Evolutionary conservation across 345 rosid species (phyloP).

Genomic region (Pistacia atlantica): DNA sequence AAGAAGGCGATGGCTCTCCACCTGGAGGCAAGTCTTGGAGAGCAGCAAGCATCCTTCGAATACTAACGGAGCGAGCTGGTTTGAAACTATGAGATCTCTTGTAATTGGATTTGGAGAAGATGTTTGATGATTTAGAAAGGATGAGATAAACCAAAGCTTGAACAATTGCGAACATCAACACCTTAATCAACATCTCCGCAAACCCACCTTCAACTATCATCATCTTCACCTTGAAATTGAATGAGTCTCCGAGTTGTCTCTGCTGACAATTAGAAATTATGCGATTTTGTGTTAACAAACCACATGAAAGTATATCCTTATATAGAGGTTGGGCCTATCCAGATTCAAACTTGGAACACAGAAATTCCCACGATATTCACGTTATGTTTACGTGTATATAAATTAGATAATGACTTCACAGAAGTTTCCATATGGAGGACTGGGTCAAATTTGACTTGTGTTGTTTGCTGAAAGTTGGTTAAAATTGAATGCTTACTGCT

Average conservation of each 20-base stretch:
- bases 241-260: no score
- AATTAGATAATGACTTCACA: no score
- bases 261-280: neutral
- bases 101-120: conserved; percentile 47
- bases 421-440: no score
- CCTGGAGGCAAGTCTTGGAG: conserved; percentile 46
- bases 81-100: conserved; percentile 43
- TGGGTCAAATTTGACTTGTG: no score
- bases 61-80: conserved; percentile 52
- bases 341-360: neutral
- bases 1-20: conserved; percentile 42
- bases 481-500: neutral
- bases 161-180: conserved; percentile 42
- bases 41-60: conserved; percentile 42
- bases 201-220: conserved; percentile 34
- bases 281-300: neutral
- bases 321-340: neutral
- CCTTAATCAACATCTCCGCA: conserved; percentile 48
- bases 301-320: neutral
- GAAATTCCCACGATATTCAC: conserved; percentile 1
- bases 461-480: no score
- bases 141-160: conserved; percentile 69
- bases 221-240: neutral
- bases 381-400: no score
- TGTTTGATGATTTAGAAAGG: conserved; percentile 56